A percentile compares a stretch with the other conserved stretches of the same genome.
These are phyloP conservation scores for Fraxinus anomala DNA, from an alignment of 257 asterid species.

Conservation along the genomic window DNA sequence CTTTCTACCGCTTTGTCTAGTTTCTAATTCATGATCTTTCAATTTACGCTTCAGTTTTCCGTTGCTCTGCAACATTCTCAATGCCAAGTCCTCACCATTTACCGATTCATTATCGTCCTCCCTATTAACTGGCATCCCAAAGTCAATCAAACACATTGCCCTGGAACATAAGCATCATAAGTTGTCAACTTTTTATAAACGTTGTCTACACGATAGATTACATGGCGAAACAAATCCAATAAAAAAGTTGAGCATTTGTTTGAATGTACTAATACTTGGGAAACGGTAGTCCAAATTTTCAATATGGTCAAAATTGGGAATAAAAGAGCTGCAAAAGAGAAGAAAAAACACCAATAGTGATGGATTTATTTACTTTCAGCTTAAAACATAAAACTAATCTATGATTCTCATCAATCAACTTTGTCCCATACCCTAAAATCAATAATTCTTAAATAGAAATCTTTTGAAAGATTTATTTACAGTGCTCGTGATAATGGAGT, in stretches of 20 bases:
- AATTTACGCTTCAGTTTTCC: slow-evolving; percentile 68
- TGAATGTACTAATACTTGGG: not conserved
- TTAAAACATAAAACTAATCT: not conserved
- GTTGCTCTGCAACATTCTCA: slow-evolving; percentile 45
- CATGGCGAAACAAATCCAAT: not conserved
- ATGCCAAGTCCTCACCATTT: slow-evolving; percentile 40
- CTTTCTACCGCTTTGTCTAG: slow-evolving; percentile 45
- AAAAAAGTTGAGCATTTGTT: not conserved
- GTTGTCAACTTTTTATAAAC: slow-evolving; percentile 13
- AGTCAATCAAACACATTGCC: slow-evolving; percentile 87
- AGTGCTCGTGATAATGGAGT: not conserved
- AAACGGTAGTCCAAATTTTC: not conserved
- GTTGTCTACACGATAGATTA: slow-evolving; percentile 7
- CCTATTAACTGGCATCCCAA: slow-evolving; percentile 69
- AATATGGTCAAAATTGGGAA: no score
- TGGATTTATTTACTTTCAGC: not conserved
- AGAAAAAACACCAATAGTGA: not conserved
- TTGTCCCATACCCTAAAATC: not conserved
- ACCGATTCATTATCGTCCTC: slow-evolving; percentile 48
- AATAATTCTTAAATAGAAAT: not conserved
- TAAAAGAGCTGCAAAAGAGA: not conserved
- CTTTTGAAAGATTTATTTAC: no score
- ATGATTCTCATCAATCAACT: not conserved
- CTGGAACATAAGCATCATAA: slow-evolving; percentile 39
- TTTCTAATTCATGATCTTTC: slow-evolving; percentile 47